Percentiles rank a stretch among this genome's conserved stretches.
Evolutionary conservation across 805 yeast genomes (phyloP).

Genomic region (Saccharomycopsis capsularis): DNA sequence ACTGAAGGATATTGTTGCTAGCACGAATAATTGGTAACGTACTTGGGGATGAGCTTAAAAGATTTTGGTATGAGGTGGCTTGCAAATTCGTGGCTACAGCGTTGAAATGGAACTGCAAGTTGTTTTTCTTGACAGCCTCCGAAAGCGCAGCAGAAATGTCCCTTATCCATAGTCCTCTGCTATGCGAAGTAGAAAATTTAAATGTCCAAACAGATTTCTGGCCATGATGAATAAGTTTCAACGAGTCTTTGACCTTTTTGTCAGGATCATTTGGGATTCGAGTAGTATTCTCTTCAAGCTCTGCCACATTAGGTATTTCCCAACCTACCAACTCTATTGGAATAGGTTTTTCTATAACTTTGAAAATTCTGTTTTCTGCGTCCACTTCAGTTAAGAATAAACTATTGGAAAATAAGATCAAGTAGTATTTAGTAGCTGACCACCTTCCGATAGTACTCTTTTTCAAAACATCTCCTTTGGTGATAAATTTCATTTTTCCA

Average conservation of each 20-base stretch:
- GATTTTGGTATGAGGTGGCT: background rate
- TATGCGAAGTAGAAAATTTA: conserved; percentile 5
- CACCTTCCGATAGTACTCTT: conserved; percentile 6
- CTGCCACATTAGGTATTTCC: conserved; percentile 10
- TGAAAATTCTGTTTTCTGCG: conserved; percentile 8
- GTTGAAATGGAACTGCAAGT: conserved; percentile 4
- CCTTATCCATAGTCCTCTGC: conserved; percentile 13
- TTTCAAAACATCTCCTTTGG: conserved; percentile 8
- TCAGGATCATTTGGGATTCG: conserved; percentile 3
- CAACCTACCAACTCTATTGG: conserved; percentile 13
- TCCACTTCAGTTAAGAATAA: conserved; percentile 16
- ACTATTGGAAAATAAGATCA: conserved; percentile 16
- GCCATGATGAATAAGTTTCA: conserved; percentile 16
- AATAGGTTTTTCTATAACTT: conserved; percentile 17
- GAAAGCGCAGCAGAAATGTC: conserved; percentile 6
- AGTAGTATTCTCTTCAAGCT: conserved; percentile 1
- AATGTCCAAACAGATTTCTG: conserved; percentile 13
- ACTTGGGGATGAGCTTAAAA: background rate
- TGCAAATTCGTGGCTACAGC: background rate
- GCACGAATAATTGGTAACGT: conserved; percentile 4
- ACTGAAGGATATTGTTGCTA: conserved; percentile 1
- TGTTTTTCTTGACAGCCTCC: background rate
- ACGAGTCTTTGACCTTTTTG: conserved; percentile 1
- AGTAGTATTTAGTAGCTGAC: conserved; percentile 1
- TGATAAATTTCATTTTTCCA: conserved; percentile 8